A percentile compares a stretch with the other conserved stretches of the same genome.
These are phyloP conservation scores for Benincasa hispida DNA, from an alignment of 306 rosid species.

Conservation along the genomic window DNA sequence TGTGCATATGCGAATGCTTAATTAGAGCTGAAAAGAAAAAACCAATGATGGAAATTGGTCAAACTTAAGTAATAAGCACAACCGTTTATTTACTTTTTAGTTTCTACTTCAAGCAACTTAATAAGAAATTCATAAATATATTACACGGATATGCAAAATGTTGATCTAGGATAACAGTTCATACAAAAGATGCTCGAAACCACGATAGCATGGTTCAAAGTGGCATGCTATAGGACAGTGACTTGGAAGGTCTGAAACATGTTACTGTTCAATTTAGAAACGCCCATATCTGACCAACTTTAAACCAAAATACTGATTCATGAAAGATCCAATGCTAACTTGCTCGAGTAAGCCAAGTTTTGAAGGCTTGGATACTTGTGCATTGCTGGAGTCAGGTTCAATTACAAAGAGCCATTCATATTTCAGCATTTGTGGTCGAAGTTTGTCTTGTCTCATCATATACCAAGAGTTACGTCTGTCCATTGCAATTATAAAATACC, in stretches of 20 bases:
- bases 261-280: not conserved
- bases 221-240: not conserved
- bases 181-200: not conserved
- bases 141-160: not conserved
- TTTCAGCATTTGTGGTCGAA: not conserved
- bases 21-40: not conserved
- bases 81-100: not conserved
- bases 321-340: not conserved
- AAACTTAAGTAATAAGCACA: not conserved
- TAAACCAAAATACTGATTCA: not conserved
- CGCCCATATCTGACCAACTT: not conserved
- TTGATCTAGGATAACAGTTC: not conserved
- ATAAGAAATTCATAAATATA: not conserved
- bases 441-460: not conserved
- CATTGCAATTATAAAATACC: not conserved
- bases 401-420: not conserved
- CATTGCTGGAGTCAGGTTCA: not conserved
- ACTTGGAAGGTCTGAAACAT: not conserved
- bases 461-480: not conserved
- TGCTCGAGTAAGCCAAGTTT: not conserved
- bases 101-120: not conserved
- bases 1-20: not conserved
- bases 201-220: not conserved
- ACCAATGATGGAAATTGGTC: not conserved
- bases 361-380: not conserved